These are phyloP conservation scores for Persicaria tinctoria DNA, from an alignment of 148 eudicot species.

Conservation along the genomic window DNA sequence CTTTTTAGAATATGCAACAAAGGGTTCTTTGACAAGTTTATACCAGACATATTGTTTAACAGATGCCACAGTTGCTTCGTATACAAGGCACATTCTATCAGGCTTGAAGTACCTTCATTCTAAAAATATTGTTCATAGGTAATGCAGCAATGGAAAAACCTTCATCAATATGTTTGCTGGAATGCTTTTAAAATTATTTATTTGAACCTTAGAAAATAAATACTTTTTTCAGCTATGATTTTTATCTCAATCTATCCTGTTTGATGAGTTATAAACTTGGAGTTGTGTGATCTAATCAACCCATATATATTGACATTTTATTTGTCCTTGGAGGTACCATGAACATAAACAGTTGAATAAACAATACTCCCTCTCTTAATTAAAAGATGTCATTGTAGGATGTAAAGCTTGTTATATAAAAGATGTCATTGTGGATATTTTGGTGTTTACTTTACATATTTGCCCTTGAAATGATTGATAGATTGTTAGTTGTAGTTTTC, in stretches of 20 bases:
- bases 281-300: neutral
- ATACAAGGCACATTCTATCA: slow-evolving; percentile 83
- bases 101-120: slow-evolving; percentile 96
- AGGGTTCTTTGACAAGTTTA: slow-evolving; percentile 64
- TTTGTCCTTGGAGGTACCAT: no score
- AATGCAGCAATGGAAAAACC: slow-evolving; percentile 13
- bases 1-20: slow-evolving; percentile 79
- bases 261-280: neutral
- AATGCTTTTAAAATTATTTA: neutral
- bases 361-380: no score
- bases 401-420: no score
- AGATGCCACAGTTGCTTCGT: slow-evolving; percentile 67
- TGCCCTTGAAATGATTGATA: no score
- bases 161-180: neutral
- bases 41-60: slow-evolving; percentile 53
- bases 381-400: no score
- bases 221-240: neutral
- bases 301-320: no score
- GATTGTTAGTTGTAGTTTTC: no score
- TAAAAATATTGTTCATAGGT: slow-evolving; percentile 82
- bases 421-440: no score
- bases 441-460: no score
- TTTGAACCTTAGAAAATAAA: neutral
- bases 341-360: no score
- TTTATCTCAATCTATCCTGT: neutral